Base-by-base conservation (phyloP, 352 stramenopile species). In the Pythium myriotylum region DNA sequence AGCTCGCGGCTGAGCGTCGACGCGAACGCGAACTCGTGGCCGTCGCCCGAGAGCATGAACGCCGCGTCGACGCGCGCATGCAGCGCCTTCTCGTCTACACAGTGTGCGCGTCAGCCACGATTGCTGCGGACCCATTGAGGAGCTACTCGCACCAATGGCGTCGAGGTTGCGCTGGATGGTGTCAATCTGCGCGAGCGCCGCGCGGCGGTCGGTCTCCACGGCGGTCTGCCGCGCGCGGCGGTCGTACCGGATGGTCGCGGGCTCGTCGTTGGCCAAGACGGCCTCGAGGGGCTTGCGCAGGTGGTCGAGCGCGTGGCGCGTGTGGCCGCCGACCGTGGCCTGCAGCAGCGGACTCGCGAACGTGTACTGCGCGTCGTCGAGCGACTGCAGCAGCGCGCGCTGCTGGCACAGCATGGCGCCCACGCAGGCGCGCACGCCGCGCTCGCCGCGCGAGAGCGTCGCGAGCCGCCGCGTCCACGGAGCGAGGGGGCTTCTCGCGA, bases 41-140 rank as follows among this genome's bases (percentile, higher is more conserved):
- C 82, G 54, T 92, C 79, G 2, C 79, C 70, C 3, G 86, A 88
- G 19, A 95, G 73, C 84, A 93, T 93, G 69, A 95, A 95, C 19
- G 70, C 78, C 13, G 77, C 84, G 6, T 75, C 55, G 12, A 92
- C 70, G 1, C 51, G 68, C 10, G 63, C 42, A 0, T 40, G 19
- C 45, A 89, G 42, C 12, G 59, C 45, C 0, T 54, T 17, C 20
- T 70, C 69, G 64, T 68, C 35, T 49, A 55, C n/a, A n/a, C n/a
- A n/a, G n/a, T n/a, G n/a, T n/a, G 29, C 29, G 29, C 29, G 29
- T 35, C 29, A 35, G 29, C 29, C 29, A 35, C 5, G 29, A 35
- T n/a, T n/a, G 29, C 5, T 10, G 29, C 10, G 29, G 29, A 35
- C 29, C 5, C 29, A 5, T 35, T 10, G 5, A 5, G 29, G 5